Base-by-base conservation (phyloP, 768 basidiomycete genomes). In the Mycena filopes region DNA sequence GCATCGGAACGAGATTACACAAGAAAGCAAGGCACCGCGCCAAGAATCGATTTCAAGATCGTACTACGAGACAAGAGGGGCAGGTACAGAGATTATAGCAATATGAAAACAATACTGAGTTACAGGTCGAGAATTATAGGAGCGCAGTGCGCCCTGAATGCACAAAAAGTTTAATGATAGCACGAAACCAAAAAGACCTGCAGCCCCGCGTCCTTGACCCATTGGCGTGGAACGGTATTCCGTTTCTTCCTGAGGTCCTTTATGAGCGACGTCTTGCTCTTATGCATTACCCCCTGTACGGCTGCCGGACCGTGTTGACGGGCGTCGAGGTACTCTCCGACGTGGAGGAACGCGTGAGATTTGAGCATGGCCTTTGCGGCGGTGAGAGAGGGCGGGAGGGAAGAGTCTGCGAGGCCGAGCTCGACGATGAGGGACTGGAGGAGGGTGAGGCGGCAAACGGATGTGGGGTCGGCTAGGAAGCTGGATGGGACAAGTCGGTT, bases 361-460 rank as follows among this genome's bases (percentile, higher is more conserved):
- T 90, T 93, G 49, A 94, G 76, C 43, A 89, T 78, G 16, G 84
- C 84, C 67, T 86, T 88, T n/a, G 92, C 93, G 9, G 89, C 81
- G n/a, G 76, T 85, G 55, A 94, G 76, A 0, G 89, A 84, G 31
- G 75, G 74, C 3, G 92, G 92, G 3, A 92, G 79, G 26, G 81
- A 77, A 31, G 78, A 79, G 0, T 81, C 81, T 18, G 80, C 79
- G 55, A 85, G 78, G n/a, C 92, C 92, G n/a, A 94, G 82, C 77
- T 94, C 93, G 65, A 93, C 81, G 68, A 92, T 87, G 63, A 94
- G 84, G 0, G 91, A 87, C 61, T 93, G 92, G 8, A 93, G 80
- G 41, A 94, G 79, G 8, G 84, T 81, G 38, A 94, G 84, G 41
- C 86, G 81, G 55, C 82, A 83, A 11, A 80, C 78, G 7, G 79